Evolutionary conservation across 2,329 filamentous ascomycete genomes (phyloP).

Genomic region (Cordyceps javanica): DNA sequence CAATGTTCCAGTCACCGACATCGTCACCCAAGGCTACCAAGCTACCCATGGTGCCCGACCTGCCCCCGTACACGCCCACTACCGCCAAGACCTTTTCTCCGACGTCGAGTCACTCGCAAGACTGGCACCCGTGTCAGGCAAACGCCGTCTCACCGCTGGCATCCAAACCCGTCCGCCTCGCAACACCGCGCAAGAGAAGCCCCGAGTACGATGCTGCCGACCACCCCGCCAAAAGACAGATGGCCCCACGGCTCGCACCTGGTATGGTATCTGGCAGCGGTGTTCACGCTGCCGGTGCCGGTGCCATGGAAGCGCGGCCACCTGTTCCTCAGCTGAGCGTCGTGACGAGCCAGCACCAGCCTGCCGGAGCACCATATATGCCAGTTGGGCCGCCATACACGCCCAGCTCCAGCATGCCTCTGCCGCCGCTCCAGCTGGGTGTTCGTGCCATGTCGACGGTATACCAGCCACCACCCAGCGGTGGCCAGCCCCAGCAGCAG

Average conservation of each 20-base stretch:
- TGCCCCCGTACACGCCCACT: conserved; percentile 29
- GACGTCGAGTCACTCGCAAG: conserved; percentile 28
- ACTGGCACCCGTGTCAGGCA: conserved; percentile 34
- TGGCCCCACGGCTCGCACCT: conserved; percentile 19
- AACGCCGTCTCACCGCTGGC: conserved; percentile 43
- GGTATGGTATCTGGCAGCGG: not conserved
- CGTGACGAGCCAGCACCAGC: conserved; percentile 39
- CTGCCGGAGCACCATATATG: conserved; percentile 18
- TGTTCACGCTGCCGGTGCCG: not conserved
- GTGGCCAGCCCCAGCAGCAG: conserved; percentile 27
- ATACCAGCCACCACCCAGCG: conserved; percentile 52
- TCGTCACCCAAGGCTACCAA: conserved; percentile 40
- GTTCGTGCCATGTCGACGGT: conserved; percentile 70
- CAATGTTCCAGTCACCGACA: conserved; percentile 36
- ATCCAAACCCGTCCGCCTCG: conserved; percentile 37
- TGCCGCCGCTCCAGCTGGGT: conserved; percentile 56
- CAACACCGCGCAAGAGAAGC: conserved; percentile 43
- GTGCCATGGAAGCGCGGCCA: conserved; percentile 39
- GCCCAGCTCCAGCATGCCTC: conserved; percentile 36
- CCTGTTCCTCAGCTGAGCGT: conserved; percentile 67
- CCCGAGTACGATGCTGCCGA: conserved; percentile 45
- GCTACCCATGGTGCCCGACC: conserved; percentile 25
- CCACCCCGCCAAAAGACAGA: conserved; percentile 48
- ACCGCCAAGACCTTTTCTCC: conserved; percentile 35
- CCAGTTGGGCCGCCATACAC: conserved; percentile 5